A percentile compares a stretch with the other conserved stretches of the same genome.
These are phyloP conservation scores for Cubamyces sp. DNA, from an alignment of 768 basidiomycete genomes.

Conservation along the genomic window DNA sequence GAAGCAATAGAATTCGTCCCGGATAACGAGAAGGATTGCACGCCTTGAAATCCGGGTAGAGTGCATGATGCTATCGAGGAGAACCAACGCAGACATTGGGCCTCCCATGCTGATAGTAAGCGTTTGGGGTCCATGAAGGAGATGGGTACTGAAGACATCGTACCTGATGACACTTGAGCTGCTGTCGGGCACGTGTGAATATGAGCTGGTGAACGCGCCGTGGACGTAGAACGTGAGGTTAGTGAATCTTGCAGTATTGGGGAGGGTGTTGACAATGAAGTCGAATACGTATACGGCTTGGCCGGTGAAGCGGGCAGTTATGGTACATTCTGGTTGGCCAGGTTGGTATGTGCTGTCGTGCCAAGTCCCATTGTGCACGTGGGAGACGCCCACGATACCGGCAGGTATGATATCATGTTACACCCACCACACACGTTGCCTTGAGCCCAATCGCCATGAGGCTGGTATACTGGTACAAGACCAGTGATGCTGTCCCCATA, in stretches of 20 bases:
- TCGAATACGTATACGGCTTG: conserved; percentile 19
- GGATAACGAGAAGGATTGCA: too few species aligned
- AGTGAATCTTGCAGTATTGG: conserved; percentile 2
- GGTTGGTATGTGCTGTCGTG: conserved; percentile 2
- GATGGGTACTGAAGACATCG: conserved; percentile 8
- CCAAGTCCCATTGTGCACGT: not conserved
- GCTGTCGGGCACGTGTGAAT: not conserved
- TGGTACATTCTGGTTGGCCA: not conserved
- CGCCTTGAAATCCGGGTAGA: not conserved
- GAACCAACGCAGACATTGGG: not conserved
- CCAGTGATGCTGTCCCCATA: too few species aligned
- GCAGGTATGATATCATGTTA: not conserved
- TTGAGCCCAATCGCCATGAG: not conserved
- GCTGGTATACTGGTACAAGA: too few species aligned
- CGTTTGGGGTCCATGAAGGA: conserved; percentile 5
- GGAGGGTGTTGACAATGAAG: conserved; percentile 1
- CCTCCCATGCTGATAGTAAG: conserved; percentile 11
- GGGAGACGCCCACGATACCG: not conserved
- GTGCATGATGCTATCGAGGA: conserved; percentile 22
- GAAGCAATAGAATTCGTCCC: too few species aligned
- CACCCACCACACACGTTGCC: not conserved
- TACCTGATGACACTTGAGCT: not conserved
- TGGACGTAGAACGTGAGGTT: conserved; percentile 15
- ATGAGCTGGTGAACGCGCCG: not conserved
- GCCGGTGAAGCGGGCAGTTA: conserved; percentile 17